A percentile compares a stretch with the other conserved stretches of the same genome.
phyloP scores from a whole-genome alignment of 2,329 filamentous ascomycete genomes.

The Aspergillus floridensis region DNA sequence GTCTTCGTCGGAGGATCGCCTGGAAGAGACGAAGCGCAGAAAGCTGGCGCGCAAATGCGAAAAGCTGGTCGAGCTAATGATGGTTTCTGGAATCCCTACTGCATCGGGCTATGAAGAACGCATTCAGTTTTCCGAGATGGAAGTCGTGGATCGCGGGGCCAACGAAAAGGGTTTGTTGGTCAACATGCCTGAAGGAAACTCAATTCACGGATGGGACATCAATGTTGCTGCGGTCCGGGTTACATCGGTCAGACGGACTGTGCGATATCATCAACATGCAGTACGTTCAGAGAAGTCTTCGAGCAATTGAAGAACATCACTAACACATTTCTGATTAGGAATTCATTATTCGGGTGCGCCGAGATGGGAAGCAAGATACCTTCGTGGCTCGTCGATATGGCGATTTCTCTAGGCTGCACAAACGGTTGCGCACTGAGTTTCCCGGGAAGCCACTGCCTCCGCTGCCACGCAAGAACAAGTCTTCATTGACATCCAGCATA shows the following conservation, averaged over 20 bases:
- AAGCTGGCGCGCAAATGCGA: slow-evolving; percentile 91
- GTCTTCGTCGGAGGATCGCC: slow-evolving; percentile 89
- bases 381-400: slow-evolving; percentile 85
- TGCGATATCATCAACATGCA: slow-evolving; percentile 87
- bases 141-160: slow-evolving; percentile 89
- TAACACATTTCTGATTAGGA: slow-evolving; percentile 55
- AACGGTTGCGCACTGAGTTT: slow-evolving; percentile 74
- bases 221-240: slow-evolving; percentile 89
- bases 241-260: slow-evolving; percentile 76
- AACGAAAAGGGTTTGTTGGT: slow-evolving; percentile 86
- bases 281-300: slow-evolving; percentile 49
- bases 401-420: slow-evolving; percentile 79
- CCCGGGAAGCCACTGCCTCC: slow-evolving; percentile 86
- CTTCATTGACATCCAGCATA: slow-evolving; percentile 62
- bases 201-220: slow-evolving; percentile 93
- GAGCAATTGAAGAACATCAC: background rate
- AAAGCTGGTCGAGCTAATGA: slow-evolving; percentile 97
- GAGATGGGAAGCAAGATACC: slow-evolving; percentile 69
- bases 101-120: slow-evolving; percentile 96
- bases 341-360: slow-evolving; percentile 84
- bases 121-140: slow-evolving; percentile 93
- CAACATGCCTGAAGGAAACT: slow-evolving; percentile 85
- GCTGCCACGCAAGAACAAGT: slow-evolving; percentile 89
- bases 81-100: slow-evolving; percentile 95
- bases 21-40: slow-evolving; percentile 92